These are phyloP conservation scores for Globisporangium radiosum DNA, from an alignment of 352 stramenopile genomes.

Conservation along the genomic window DNA sequence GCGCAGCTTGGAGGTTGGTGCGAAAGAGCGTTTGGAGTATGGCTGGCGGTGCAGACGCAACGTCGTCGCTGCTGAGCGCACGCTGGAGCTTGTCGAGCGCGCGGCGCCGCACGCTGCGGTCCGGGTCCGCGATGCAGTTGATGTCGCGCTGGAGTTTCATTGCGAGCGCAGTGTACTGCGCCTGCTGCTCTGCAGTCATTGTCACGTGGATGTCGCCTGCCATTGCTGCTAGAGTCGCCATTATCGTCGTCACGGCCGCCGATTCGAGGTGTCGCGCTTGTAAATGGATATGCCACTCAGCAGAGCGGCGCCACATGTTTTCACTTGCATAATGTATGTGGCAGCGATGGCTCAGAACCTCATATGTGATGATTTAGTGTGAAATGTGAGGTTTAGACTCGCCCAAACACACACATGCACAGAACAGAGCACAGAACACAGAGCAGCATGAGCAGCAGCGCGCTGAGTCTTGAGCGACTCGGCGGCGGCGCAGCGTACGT, in stretches of 20 bases:
- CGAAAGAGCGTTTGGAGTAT: conserved; percentile 42
- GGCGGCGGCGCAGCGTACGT: conserved; percentile 62
- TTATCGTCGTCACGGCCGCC: not conserved
- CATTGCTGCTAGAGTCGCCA: conserved; percentile 14
- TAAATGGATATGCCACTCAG: not conserved
- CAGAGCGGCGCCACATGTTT: not conserved
- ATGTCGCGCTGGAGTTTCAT: conserved; percentile 84
- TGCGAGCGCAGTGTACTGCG: conserved; percentile 43
- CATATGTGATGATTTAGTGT: not conserved
- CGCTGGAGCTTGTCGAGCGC: conserved; percentile 69
- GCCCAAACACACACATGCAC: too few species aligned
- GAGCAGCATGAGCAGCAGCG: conserved; percentile 29
- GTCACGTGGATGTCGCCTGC: too few species aligned
- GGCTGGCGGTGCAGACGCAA: conserved; percentile 17
- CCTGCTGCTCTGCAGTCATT: conserved; percentile 43
- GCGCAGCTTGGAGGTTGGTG: conserved; percentile 33
- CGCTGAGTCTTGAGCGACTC: conserved; percentile 52
- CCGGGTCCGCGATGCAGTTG: conserved; percentile 69
- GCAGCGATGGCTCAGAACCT: not conserved
- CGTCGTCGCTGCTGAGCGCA: conserved; percentile 37
- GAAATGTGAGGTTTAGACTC: too few species aligned
- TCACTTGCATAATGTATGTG: conserved; percentile 3
- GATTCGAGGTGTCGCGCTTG: not conserved
- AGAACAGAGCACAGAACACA: not conserved
- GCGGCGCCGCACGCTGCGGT: conserved; percentile 62